Conservation (phyloP, 257 asterid species). For the Solanum etuberosum region DNA sequence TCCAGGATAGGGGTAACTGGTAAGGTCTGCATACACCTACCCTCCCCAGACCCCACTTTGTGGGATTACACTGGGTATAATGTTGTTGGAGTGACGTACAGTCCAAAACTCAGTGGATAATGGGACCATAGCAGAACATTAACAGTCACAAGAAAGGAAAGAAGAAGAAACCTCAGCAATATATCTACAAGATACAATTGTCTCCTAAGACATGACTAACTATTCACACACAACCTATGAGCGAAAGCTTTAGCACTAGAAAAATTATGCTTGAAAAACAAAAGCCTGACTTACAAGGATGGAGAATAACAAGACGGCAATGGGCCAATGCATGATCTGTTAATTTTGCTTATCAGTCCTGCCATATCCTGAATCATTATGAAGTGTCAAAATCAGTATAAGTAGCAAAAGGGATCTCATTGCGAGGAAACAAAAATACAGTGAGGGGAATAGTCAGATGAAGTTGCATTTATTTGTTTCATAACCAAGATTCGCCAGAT, state of each 20-base stretch:
- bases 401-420: not conserved
- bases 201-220: not conserved
- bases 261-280: not conserved
- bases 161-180: too few relatives aligned
- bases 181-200: too few relatives aligned
- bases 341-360: conserved; percentile 91
- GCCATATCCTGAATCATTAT: conserved; percentile 86
- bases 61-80: too few relatives aligned
- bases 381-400: not conserved
- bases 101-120: not conserved
- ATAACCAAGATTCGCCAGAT: not conserved
- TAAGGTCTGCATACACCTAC: too few relatives aligned
- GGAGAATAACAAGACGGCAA: conserved; percentile 96
- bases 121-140: not conserved
- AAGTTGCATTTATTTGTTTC: not conserved
- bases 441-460: too few relatives aligned
- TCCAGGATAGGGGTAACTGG: too few relatives aligned
- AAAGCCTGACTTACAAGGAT: conserved; percentile 51
- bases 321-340: conserved; percentile 93
- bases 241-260: not conserved
- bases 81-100: too few relatives aligned
- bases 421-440: not conserved
- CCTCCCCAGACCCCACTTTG: too few relatives aligned
- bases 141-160: not conserved
- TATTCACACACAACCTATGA: not conserved